These are phyloP conservation scores for Trametes maxima DNA, from an alignment of 768 basidiomycete species.

Conservation along the genomic window DNA sequence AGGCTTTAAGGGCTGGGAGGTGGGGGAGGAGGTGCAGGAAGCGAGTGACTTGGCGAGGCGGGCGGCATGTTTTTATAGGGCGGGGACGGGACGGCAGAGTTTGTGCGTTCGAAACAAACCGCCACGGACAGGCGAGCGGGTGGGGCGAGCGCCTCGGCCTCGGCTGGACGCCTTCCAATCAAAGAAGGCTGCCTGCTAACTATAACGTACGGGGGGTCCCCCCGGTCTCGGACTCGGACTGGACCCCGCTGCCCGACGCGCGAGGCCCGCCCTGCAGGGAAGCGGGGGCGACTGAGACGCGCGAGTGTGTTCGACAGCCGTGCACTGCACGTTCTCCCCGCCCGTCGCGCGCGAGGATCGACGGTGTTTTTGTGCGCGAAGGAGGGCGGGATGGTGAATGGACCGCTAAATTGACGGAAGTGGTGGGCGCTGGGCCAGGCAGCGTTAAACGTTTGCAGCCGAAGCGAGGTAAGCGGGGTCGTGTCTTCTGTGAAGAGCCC, in stretches of 20 bases:
- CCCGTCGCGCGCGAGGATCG: not conserved
- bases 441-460: not conserved
- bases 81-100: not conserved
- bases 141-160: slow-evolving; percentile 9
- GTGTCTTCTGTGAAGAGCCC: slow-evolving; percentile 11
- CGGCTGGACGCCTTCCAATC: slow-evolving; percentile 17
- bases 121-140: not conserved
- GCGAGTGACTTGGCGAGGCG: slow-evolving; percentile 2
- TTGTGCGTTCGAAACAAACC: slow-evolving; percentile 8
- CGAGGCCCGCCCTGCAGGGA: slow-evolving; percentile 1
- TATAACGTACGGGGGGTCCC: slow-evolving; percentile 13
- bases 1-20: slow-evolving; percentile 1
- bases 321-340: not conserved
- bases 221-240: slow-evolving; percentile 4
- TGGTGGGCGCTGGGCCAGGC: not conserved
- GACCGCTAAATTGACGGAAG: not conserved
- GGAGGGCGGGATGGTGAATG: not conserved
- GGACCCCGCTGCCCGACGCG: too few species aligned
- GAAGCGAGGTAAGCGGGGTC: slow-evolving; percentile 14
- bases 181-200: slow-evolving; percentile 12
- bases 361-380: not conserved
- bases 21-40: slow-evolving; percentile 4
- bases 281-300: not conserved
- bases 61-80: slow-evolving; percentile 8
- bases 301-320: not conserved